Base-by-base conservation (phyloP, 2,329 filamentous ascomycete species). In the Drechslera avenae region DNA sequence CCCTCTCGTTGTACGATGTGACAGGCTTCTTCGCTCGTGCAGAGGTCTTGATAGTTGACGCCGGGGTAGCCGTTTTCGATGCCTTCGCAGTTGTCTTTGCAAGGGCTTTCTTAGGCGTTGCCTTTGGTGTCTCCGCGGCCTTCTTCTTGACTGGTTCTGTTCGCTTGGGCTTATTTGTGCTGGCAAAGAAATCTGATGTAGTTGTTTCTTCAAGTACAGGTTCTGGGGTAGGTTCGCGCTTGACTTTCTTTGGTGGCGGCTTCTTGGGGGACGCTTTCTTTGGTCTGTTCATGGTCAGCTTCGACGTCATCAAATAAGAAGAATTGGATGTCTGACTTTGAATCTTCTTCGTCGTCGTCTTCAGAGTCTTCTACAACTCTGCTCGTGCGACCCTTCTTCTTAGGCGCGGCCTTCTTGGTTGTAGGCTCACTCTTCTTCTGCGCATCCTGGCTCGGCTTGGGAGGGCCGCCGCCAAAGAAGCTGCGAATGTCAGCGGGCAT, bases 401-500 rank as follows among this genome's bases (percentile, higher is more conserved):
- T 79, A 51, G 64, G 59, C 1, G 63, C 60, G 7, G 62, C 52
- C 68, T 79, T 68, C 64, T 73, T 69, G 28, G 69, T 54, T 45
- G 67, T 64, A 59, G 63, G 47, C 44, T 70, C 67, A 21, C 61
- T 64, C 45, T 69, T 70, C 58, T 71, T 68, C 52, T 61, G 62
- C 23, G 62, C 59, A 33, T 53, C 58, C 57, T 71, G 66, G 59
- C 59, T 68, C 76, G 81, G 76, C 62, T 82, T 79, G 73, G 91
- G 91, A 54, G 49, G 49, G 13, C 91, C 93, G 58, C 88, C 85
- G 47, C 88, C 86, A 78, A 97, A 97, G 76, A 97, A 97, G 64
- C 82, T 91, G 68, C 92, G 84, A 67, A 97, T 97, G 75, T 97
- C 93, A 57, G 81, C 70, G 46, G 91, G 85, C 91, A 96, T 96